These are phyloP conservation scores for Exophiala sp. DNA, from an alignment of 2,329 filamentous ascomycete species.

Conservation along the genomic window DNA sequence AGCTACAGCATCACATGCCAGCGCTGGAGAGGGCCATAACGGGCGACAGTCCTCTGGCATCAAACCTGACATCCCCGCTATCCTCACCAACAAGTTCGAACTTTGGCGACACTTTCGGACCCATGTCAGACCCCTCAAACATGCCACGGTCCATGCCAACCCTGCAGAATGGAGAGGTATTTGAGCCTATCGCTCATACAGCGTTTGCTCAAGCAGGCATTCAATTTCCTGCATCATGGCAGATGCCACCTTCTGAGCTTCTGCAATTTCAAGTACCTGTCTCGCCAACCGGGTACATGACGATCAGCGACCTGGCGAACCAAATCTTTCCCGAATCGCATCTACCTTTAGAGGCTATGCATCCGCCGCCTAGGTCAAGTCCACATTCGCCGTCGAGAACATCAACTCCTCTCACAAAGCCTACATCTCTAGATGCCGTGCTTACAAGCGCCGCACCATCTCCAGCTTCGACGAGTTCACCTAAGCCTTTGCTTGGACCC, in stretches of 20 bases:
- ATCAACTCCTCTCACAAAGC: conserved; percentile 18
- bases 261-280: conserved; percentile 25
- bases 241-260: conserved; percentile 23
- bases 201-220: conserved; percentile 26
- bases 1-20: conserved; percentile 26
- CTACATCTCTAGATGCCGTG: conserved; percentile 23
- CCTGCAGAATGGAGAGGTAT: conserved; percentile 18
- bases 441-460: conserved; percentile 11
- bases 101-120: conserved; percentile 20
- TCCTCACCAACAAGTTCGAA: conserved; percentile 21
- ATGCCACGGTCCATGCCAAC: conserved; percentile 25
- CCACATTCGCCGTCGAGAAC: conserved; percentile 15
- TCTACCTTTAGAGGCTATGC: not conserved
- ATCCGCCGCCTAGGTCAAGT: conserved; percentile 5
- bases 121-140: conserved; percentile 11
- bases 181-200: conserved; percentile 21
- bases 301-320: conserved; percentile 28
- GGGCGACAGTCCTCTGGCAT: conserved; percentile 22
- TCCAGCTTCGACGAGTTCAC: conserved; percentile 25
- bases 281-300: conserved; percentile 26
- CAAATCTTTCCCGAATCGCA: conserved; percentile 26
- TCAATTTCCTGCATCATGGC: conserved; percentile 27
- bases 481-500: conserved; percentile 21
- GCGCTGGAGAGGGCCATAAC: conserved; percentile 17
- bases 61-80: conserved; percentile 24